Base-by-base conservation (phyloP, 768 basidiomycete species). In the Brasilioporus rufonigricans region DNA sequence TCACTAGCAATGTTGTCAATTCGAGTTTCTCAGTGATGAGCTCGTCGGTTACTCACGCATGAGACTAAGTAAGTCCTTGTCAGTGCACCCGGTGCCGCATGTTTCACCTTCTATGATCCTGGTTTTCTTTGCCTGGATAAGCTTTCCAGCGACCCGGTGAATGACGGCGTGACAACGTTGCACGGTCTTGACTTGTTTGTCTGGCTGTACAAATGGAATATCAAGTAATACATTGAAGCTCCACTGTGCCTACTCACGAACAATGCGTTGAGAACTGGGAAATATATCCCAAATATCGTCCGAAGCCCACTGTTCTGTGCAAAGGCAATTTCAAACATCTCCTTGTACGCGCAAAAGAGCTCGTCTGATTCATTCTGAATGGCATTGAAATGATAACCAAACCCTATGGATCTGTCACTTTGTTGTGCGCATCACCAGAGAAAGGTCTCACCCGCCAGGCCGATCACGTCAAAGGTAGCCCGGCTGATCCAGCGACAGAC, bases 401-500 rank as follows among this genome's bases (percentile, higher is more conserved):
- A 96, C 2, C 88, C 91, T 91, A 48, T 7, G 44, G 12, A 50
- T 32, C 26, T 6, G 46, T 64, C n/a, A 57, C 5, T 40, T 53
- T 29, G 31, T 5, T 29, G n/a, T 45, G 31, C 14, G n/a, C 35
- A 27, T 14, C 60, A 27, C 51, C 41, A 35, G 36, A 14, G 27
- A 38, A 44, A 53, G 23, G 9, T n/a, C 75, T 44, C 52, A 90
- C 89, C 90, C 39, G 93, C 90, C n/a, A 91, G 68, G 1, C 93
- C 94, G 61, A 97, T 93, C 41, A 95, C 86, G 68, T 96, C 94
- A 63, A 97, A 89, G 0, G 93, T 93, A 10, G 86, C 85, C 40
- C 91, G 80, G 58, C 85, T 88, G 32, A 94, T 71, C 87, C 89
- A 95, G 60, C 81, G 83, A 64, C 82, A 85, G 8, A 94, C 82